Evolutionary conservation across 768 basidiomycete genomes (phyloP).

Genomic region (Pleurotus ostreatus): DNA sequence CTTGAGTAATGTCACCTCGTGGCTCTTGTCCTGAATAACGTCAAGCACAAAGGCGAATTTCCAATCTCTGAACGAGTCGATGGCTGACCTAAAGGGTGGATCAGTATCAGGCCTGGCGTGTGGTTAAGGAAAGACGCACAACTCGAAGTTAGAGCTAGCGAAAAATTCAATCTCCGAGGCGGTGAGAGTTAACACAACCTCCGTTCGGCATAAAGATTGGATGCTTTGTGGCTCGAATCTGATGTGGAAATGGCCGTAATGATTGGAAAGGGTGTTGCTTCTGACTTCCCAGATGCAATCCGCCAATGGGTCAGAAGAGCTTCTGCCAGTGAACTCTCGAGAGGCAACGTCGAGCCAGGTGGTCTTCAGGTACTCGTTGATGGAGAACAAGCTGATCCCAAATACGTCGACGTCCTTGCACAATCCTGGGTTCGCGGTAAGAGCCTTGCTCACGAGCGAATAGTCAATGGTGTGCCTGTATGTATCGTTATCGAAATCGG

Average conservation of each 20-base stretch:
- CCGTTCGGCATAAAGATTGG: conserved; percentile 16
- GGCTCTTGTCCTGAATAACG: background rate
- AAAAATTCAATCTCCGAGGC: conserved; percentile 10
- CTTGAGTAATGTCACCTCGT: conserved; percentile 4
- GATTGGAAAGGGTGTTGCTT: conserved; percentile 6
- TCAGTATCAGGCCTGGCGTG: background rate
- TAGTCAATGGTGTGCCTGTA: conserved; percentile 16
- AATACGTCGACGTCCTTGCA: conserved; percentile 10
- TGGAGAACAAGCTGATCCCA: conserved; percentile 10
- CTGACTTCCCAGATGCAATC: conserved; percentile 6
- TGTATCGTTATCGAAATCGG: conserved; percentile 17
- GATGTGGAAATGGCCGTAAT: conserved; percentile 15
- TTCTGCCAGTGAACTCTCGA: background rate
- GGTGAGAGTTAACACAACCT: conserved; percentile 17
- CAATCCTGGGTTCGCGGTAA: conserved; percentile 3
- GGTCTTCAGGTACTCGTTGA: conserved; percentile 14
- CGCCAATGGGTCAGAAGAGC: background rate
- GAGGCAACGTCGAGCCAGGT: conserved; percentile 6
- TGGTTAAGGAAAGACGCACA: background rate
- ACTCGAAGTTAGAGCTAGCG: background rate
- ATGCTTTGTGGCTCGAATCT: conserved; percentile 16
- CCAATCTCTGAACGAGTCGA: background rate
- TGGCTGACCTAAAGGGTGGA: background rate
- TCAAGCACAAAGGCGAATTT: conserved; percentile 3
- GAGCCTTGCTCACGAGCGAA: conserved; percentile 13